Base-by-base conservation (phyloP, 352 stramenopile species). In the Globisporangium echinulatum region DNA sequence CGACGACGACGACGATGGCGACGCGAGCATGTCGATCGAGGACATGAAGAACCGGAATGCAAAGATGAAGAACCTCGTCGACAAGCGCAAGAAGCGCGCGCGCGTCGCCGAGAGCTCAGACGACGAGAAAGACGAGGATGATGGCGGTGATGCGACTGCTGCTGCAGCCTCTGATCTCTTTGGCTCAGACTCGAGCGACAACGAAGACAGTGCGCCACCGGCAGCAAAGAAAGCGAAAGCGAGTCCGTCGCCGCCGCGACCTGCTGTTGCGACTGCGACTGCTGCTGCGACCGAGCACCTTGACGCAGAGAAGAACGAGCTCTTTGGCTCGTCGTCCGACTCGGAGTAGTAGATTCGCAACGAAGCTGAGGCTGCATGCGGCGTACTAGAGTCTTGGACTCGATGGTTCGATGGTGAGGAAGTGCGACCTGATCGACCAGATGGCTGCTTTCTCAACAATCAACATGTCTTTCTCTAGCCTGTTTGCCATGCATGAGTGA, bases 31-130 rank as follows among this genome's bases (percentile, higher is more conserved):
- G 73, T 92, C 82, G 36, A 92, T 94, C 48, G 85, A 92, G 63
- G 85, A 94, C 67, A 94, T 94, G 85, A 92, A 94, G 74, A 92
- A 94, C 71, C 85, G 85, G 54, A 92, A 92, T 52, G 60, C 71
- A 17, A 94, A 84, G 56, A 89, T 92, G 72, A 92, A 92, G 72
- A 90, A 88, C 44, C 66, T 94, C 36, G 74, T 87, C 36, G 85
- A 90, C 52, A 95, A 95, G 70, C 82, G 84, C 49, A 86, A 87
- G 66, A 94, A 94, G 68, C 79, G 79, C 19, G 73, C 78, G 7
- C 67, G 69, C 15, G 58, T 68, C 48, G 72, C 73, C 10, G 73
- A 80, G 47, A 77, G 67, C 47, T 85, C 74, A 9, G 82, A 92
- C 37, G 70, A 78, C n/a, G 85, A 92, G n/a, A 76, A 85, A 11